These are phyloP conservation scores for Exserohilum rostratum DNA, from an alignment of 2,329 filamentous ascomycete species.

Conservation along the genomic window DNA sequence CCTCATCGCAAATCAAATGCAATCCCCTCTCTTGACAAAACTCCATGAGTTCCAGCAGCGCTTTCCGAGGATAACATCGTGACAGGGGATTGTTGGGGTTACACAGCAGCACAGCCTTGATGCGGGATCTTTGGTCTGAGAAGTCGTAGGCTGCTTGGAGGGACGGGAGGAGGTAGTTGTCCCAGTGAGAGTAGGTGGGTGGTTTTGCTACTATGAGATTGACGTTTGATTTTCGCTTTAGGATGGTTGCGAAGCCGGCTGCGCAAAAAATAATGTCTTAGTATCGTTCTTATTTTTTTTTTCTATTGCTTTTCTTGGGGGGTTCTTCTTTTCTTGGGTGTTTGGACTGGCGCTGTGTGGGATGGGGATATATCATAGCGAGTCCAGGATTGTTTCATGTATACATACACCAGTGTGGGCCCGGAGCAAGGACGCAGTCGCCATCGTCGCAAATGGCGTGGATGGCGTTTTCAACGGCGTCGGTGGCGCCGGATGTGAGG, in stretches of 20 bases:
- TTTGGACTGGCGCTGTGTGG: background rate
- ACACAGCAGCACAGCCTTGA: slow-evolving; percentile 39
- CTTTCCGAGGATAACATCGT: slow-evolving; percentile 33
- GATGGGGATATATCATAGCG: too few species aligned
- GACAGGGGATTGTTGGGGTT: slow-evolving; percentile 40
- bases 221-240: slow-evolving; percentile 31
- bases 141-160: slow-evolving; percentile 41
- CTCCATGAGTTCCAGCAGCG: slow-evolving; percentile 39
- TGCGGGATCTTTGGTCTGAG: slow-evolving; percentile 30
- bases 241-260: slow-evolving; percentile 32
- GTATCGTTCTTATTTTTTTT: too few species aligned
- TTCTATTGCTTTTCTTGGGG: too few species aligned
- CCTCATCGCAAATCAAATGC: slow-evolving; percentile 40
- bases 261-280: background rate
- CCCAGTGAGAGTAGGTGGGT: slow-evolving; percentile 38
- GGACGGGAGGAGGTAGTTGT: slow-evolving; percentile 41
- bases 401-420: slow-evolving; percentile 40
- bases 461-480: slow-evolving; percentile 36
- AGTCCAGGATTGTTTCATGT: too few species aligned
- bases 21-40: slow-evolving; percentile 41
- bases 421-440: slow-evolving; percentile 40
- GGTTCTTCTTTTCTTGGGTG: too few species aligned
- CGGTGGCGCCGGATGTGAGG: slow-evolving; percentile 34
- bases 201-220: slow-evolving; percentile 34
- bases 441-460: slow-evolving; percentile 40